phyloP scores from a whole-genome alignment of 2,329 filamentous ascomycete genomes.

The Sarocladium brachiariae region DNA sequence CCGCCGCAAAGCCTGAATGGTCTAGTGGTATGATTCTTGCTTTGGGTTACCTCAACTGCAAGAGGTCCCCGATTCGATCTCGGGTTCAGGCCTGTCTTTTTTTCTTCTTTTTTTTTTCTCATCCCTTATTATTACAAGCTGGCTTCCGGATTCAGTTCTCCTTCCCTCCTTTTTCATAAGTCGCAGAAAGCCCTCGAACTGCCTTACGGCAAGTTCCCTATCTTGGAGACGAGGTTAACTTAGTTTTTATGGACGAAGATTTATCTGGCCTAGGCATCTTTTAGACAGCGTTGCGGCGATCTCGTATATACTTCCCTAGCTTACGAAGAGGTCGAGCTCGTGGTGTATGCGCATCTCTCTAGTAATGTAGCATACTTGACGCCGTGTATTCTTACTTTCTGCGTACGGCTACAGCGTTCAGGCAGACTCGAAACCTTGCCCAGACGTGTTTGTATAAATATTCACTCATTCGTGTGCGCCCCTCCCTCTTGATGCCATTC shows the following conservation, averaged over 20 bases:
- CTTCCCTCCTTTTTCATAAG: too few relatives aligned
- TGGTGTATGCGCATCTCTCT: slow-evolving; percentile 3
- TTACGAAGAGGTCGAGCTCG: background rate
- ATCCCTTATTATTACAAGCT: too few relatives aligned
- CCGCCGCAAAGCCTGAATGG: slow-evolving; percentile 6
- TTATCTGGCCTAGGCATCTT: too few relatives aligned
- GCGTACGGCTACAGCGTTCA: background rate
- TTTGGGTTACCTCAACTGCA: slow-evolving; percentile 10
- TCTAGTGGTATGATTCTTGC: slow-evolving; percentile 11
- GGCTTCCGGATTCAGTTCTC: too few relatives aligned
- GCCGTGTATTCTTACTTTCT: background rate
- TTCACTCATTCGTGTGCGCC: too few relatives aligned
- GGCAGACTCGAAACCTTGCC: too few relatives aligned
- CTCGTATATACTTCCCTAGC: slow-evolving; percentile 1
- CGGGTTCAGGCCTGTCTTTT: slow-evolving; percentile 6
- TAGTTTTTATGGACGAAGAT: too few relatives aligned
- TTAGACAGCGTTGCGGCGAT: background rate
- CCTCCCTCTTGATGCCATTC: too few relatives aligned
- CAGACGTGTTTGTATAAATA: too few relatives aligned
- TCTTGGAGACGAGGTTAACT: too few relatives aligned
- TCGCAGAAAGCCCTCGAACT: too few relatives aligned
- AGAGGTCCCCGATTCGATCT: slow-evolving; percentile 10
- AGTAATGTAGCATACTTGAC: background rate
- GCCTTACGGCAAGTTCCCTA: too few relatives aligned
- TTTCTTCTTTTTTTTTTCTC: background rate